A percentile compares a stretch with the other conserved stretches of the same genome.
Evolutionary conservation across 169 alveolate genomes (phyloP).

Genomic region (Plasmodium cynomolgi): DNA sequence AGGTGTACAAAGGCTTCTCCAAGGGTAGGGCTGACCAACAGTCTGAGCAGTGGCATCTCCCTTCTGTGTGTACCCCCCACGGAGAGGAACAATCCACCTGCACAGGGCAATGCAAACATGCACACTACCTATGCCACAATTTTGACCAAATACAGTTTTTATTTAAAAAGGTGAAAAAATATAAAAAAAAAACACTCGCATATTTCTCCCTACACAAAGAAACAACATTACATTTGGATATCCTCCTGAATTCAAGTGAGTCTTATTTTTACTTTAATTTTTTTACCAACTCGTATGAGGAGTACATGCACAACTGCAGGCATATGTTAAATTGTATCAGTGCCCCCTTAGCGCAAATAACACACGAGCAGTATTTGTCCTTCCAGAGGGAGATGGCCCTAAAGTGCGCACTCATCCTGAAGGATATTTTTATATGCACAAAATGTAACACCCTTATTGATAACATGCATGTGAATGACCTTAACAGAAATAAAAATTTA

Average conservation of each 20-base stretch:
- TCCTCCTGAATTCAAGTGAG: conserved; percentile 55
- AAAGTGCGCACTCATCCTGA: conserved; percentile 48
- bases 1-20: conserved; percentile 24
- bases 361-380: conserved; percentile 49
- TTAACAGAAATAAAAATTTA: conserved; percentile 7
- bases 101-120: neutral
- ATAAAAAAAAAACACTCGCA: conserved; percentile 51
- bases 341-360: conserved; percentile 32
- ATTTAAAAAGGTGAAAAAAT: conserved; percentile 63
- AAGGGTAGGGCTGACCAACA: conserved; percentile 11
- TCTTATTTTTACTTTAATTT: conserved; percentile 60
- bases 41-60: neutral
- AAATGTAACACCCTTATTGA: conserved; percentile 47
- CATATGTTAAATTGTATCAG: conserved; percentile 26
- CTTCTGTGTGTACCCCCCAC: neutral
- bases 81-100: neutral
- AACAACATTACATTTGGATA: conserved; percentile 69
- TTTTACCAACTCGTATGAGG: conserved; percentile 51
- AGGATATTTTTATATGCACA: conserved; percentile 54
- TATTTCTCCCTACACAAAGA: conserved; percentile 53
- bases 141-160: conserved; percentile 19
- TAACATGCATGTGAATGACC: conserved; percentile 28
- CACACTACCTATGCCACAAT: conserved; percentile 54
- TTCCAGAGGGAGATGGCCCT: conserved; percentile 41
- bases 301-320: conserved; percentile 32